A percentile compares a stretch with the other conserved stretches of the same genome.
Evolutionary conservation across 345 rosid species (phyloP).

Genomic region (Schrenkiella parvula): DNA sequence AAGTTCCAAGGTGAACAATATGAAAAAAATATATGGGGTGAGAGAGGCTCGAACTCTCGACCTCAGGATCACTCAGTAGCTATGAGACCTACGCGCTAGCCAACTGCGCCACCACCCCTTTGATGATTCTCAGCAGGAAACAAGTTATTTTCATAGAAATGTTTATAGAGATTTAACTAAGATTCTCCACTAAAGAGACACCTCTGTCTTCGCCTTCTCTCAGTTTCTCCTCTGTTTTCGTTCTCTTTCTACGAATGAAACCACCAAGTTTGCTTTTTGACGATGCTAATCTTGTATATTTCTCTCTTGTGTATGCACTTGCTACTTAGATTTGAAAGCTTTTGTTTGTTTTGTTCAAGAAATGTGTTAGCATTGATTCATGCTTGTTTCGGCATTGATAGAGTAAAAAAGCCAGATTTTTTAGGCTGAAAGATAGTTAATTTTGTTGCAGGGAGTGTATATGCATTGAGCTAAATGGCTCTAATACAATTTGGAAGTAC

Average conservation of each 20-base stretch:
- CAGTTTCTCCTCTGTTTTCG: too few relatives aligned
- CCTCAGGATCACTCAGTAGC: constrained; percentile 87
- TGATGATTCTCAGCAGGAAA: not conserved
- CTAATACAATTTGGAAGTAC: constrained; percentile 68
- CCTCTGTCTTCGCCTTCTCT: too few relatives aligned
- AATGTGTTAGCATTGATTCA: not conserved
- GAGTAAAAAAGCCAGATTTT: not conserved
- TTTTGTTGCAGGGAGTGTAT: constrained; percentile 23
- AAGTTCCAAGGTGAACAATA: not conserved
- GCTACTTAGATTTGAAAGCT: too few relatives aligned
- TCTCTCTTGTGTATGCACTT: too few relatives aligned
- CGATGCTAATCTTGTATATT: too few relatives aligned
- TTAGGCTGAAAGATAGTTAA: not conserved
- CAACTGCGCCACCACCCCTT: constrained; percentile 96
- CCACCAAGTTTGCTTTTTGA: too few relatives aligned
- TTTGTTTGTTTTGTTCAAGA: too few relatives aligned
- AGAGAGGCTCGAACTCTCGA: constrained; percentile 96
- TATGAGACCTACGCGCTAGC: constrained; percentile 97
- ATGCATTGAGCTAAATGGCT: constrained; percentile 47
- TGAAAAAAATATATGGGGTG: constrained; percentile 46
- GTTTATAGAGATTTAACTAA: too few relatives aligned
- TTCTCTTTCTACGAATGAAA: too few relatives aligned
- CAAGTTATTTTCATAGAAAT: too few relatives aligned
- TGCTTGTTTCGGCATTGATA: not conserved
- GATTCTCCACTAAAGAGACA: too few relatives aligned